These are phyloP conservation scores for Prunus padus DNA, from an alignment of 306 rosid species.

Conservation along the genomic window DNA sequence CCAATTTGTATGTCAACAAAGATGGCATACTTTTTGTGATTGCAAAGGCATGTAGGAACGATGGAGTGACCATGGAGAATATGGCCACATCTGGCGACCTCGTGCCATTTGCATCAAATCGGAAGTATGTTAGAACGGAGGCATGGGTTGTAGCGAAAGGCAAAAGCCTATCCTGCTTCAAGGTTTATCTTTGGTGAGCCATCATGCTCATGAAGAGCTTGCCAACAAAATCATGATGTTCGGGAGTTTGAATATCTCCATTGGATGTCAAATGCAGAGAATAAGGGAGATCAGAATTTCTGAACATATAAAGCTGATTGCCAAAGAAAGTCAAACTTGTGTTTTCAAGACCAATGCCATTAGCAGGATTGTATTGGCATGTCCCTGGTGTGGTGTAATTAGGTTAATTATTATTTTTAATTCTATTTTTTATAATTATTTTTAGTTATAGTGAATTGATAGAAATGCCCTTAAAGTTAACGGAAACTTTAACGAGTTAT, in stretches of 20 bases:
- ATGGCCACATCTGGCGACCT: slow-evolving; percentile 63
- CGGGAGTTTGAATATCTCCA: slow-evolving; percentile 61
- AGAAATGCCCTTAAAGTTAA: too few species aligned
- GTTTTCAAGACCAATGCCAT: slow-evolving; percentile 86
- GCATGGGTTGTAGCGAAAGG: slow-evolving; percentile 74
- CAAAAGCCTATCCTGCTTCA: slow-evolving; percentile 63
- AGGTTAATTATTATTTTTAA: too few species aligned
- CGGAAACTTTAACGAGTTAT: too few species aligned
- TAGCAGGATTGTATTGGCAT: slow-evolving; percentile 55
- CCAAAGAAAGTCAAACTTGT: slow-evolving; percentile 71
- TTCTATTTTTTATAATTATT: too few species aligned
- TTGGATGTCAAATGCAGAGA: slow-evolving; percentile 19
- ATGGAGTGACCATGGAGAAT: slow-evolving; percentile 61
- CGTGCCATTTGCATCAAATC: slow-evolving; percentile 42
- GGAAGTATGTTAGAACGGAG: slow-evolving; percentile 75
- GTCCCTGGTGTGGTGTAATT: slow-evolving; percentile 32
- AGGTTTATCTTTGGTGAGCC: slow-evolving; percentile 79
- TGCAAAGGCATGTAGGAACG: slow-evolving; percentile 80
- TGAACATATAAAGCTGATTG: slow-evolving; percentile 47
- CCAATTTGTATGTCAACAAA: slow-evolving; percentile 75
- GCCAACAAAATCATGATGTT: slow-evolving; percentile 64
- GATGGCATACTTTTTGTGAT: slow-evolving; percentile 57
- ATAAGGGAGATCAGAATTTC: slow-evolving; percentile 85
- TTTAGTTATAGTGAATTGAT: too few species aligned
- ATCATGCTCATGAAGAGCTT: slow-evolving; percentile 70